Conservation (phyloP, 768 basidiomycete species). For the Collybia mongolica region DNA sequence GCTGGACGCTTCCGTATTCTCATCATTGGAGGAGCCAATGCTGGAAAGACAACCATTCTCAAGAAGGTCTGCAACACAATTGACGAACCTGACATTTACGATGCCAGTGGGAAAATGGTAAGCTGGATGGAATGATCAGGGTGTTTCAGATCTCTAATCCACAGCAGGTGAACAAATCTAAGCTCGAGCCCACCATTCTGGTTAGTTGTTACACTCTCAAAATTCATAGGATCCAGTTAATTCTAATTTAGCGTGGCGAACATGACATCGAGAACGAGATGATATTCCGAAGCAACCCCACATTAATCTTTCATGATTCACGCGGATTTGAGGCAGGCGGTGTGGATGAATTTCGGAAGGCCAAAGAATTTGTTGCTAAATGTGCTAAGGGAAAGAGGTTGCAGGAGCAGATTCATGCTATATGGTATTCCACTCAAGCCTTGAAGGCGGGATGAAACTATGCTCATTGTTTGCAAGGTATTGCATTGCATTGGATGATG, state of each 20-base stretch:
- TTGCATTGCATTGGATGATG: conserved; percentile 34
- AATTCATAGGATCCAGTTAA: no score
- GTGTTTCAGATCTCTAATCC: no score
- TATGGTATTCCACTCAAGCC: conserved; percentile 26
- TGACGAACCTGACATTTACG: conserved; percentile 21
- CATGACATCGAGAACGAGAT: conserved; percentile 29
- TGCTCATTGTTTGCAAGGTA: conserved; percentile 30
- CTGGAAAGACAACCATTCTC: conserved; percentile 38
- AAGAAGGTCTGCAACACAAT: no score
- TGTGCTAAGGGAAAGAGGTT: conserved; percentile 13
- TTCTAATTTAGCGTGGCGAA: conserved; percentile 23
- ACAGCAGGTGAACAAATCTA: conserved; percentile 1
- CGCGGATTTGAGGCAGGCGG: conserved; percentile 37
- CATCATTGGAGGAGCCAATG: conserved; percentile 36
- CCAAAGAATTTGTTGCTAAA: conserved; percentile 28
- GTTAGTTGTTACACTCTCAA: no score
- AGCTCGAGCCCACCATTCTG: background rate
- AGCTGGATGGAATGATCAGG: no score
- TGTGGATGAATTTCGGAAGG: conserved; percentile 21
- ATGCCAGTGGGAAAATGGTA: no score
- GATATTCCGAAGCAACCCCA: no score
- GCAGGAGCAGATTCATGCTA: conserved; percentile 31
- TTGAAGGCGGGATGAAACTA: background rate
- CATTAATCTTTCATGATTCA: conserved; percentile 46
- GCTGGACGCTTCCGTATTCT: conserved; percentile 29